Percentiles rank a stretch among this genome's conserved stretches.
Evolutionary conservation across 306 rosid genomes (phyloP).

Genomic region (Acmispon strigosus): DNA sequence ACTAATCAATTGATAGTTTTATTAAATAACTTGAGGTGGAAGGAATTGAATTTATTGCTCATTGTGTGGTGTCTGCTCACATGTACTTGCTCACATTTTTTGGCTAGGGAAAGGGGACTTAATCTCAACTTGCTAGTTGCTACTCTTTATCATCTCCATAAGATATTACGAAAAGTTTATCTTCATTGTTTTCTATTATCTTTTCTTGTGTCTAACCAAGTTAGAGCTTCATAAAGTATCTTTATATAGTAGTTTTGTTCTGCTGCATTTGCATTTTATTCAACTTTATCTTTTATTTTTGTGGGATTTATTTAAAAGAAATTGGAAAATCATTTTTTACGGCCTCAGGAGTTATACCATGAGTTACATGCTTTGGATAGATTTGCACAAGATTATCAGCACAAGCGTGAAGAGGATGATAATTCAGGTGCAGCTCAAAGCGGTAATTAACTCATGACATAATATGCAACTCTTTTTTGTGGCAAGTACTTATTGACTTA

Average conservation of each 20-base stretch:
- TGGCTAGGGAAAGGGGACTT: background rate
- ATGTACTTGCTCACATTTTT: background rate
- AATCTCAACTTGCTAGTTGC: background rate
- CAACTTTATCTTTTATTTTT: background rate
- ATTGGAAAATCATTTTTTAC: background rate
- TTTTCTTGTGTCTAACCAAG: background rate
- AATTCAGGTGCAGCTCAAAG: slow-evolving; percentile 33
- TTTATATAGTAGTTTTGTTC: background rate
- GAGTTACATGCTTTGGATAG: slow-evolving; percentile 73
- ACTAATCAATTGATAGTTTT: background rate
- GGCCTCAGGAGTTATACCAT: slow-evolving; percentile 73
- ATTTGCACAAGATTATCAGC: slow-evolving; percentile 63
- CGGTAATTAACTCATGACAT: slow-evolving; percentile 35
- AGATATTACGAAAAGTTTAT: background rate
- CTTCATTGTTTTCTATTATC: background rate
- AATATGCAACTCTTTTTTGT: slow-evolving; percentile 10
- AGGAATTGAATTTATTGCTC: background rate
- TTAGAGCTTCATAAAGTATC: background rate
- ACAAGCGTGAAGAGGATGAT: slow-evolving; percentile 55
- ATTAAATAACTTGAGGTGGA: background rate
- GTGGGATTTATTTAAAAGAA: slow-evolving; percentile 11
- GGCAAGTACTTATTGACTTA: background rate
- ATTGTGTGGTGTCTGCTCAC: background rate
- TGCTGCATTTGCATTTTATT: background rate
- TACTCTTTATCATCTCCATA: background rate